These are phyloP conservation scores for Anisogramma anomala DNA, from an alignment of 2,329 filamentous ascomycete species.

Conservation along the genomic window DNA sequence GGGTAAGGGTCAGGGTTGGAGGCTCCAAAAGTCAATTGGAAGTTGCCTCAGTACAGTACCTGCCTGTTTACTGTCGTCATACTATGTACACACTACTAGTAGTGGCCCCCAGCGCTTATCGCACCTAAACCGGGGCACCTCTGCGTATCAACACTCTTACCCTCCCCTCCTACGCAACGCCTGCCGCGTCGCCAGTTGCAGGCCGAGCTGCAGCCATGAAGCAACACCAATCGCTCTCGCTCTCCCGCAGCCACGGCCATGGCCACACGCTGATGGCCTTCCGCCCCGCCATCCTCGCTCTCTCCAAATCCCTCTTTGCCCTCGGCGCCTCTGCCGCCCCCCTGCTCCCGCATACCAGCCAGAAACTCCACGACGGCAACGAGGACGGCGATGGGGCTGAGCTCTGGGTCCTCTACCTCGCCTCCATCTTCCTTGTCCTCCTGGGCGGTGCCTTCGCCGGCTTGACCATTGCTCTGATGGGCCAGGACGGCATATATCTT, in stretches of 20 bases:
- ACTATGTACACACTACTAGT: no score
- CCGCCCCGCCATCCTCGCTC: conserved; percentile 34
- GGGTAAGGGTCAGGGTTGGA: no score
- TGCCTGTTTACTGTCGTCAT: no score
- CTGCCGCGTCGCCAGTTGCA: background rate
- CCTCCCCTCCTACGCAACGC: background rate
- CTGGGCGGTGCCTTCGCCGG: conserved; percentile 89
- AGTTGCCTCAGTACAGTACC: no score
- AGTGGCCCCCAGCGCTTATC: no score
- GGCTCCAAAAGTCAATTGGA: no score
- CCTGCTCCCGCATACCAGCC: conserved; percentile 28
- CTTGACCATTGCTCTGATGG: conserved; percentile 70
- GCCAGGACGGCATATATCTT: conserved; percentile 88
- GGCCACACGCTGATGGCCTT: conserved; percentile 10
- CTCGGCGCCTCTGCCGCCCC: conserved; percentile 39
- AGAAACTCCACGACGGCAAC: conserved; percentile 30
- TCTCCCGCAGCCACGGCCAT: no score
- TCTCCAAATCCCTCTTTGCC: conserved; percentile 39
- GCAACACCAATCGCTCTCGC: conserved; percentile 1
- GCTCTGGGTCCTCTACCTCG: conserved; percentile 69
- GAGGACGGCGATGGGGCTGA: conserved; percentile 48
- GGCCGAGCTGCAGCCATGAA: conserved; percentile 3
- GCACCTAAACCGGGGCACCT: no score
- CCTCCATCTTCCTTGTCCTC: conserved; percentile 72
- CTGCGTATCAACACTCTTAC: no score